These are phyloP conservation scores for Comarum palustre DNA, from an alignment of 306 rosid species.

Conservation along the genomic window DNA sequence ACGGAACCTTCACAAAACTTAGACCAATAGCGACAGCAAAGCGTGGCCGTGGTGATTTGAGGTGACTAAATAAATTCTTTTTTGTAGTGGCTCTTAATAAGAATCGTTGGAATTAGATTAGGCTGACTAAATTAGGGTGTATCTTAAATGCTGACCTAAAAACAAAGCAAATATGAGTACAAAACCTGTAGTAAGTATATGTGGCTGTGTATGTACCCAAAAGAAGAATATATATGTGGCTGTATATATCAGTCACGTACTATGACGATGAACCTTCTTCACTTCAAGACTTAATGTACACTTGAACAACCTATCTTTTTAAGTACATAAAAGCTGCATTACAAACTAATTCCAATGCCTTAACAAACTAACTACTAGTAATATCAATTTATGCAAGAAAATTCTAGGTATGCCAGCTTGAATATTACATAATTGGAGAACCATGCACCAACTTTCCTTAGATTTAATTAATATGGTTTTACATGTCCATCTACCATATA, in stretches of 20 bases:
- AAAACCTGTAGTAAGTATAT: not conserved
- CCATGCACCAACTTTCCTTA: constrained; percentile 19
- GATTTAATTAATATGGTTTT: constrained; percentile 18
- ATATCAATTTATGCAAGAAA: not conserved
- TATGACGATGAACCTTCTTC: not conserved
- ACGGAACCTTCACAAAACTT: too few relatives aligned
- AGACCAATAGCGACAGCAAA: too few relatives aligned
- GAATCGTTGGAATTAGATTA: not conserved
- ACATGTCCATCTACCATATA: constrained; percentile 18
- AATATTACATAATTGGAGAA: constrained; percentile 14
- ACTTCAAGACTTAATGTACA: not conserved
- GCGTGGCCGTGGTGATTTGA: too few relatives aligned
- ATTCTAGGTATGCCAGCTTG: constrained; percentile 24
- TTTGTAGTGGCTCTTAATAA: too few relatives aligned
- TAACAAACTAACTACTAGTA: not conserved
- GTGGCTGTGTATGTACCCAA: too few relatives aligned
- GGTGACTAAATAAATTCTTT: too few relatives aligned
- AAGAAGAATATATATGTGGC: not conserved
- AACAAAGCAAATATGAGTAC: not conserved
- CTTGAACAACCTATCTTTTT: not conserved
- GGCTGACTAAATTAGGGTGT: not conserved
- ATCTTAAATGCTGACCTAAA: constrained; percentile 6
- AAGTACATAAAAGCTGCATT: constrained; percentile 18
- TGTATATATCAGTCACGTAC: not conserved
- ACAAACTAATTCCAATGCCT: not conserved